Percentiles rank a stretch among this genome's conserved stretches.
phyloP scores from a whole-genome alignment of 208 protist species.

The Acanthamoeba divionensis region DNA sequence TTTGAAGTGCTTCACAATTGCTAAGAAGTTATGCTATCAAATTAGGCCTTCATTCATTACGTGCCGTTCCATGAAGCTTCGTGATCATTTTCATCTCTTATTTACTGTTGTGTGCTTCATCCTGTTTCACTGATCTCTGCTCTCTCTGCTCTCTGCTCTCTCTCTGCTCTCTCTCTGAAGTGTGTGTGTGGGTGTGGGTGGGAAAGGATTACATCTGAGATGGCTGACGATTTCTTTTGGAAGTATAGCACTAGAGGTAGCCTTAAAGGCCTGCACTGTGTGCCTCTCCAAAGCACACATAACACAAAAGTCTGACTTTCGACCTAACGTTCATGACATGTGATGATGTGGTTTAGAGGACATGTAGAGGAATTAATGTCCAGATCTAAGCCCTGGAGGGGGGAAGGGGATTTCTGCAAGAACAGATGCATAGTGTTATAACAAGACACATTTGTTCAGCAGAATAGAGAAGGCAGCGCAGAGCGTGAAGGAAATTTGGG shows the following conservation, averaged over 20 bases:
- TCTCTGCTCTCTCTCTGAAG: background rate
- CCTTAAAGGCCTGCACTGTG: constrained; percentile 21
- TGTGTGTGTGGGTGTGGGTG: background rate
- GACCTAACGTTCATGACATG: too few relatives aligned
- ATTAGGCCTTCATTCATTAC: too few relatives aligned
- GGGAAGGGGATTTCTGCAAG: too few relatives aligned
- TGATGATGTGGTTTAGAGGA: too few relatives aligned
- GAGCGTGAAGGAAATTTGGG: too few relatives aligned
- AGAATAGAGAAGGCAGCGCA: too few relatives aligned
- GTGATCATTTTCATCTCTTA: background rate
- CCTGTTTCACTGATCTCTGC: background rate
- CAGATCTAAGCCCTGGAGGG: too few relatives aligned
- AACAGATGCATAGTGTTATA: too few relatives aligned
- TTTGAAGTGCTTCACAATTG: constrained; percentile 71
- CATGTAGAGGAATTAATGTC: too few relatives aligned
- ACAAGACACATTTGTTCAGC: too few relatives aligned
- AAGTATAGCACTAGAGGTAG: constrained; percentile 19
- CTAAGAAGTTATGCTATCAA: constrained; percentile 29
- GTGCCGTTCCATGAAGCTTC: too few relatives aligned
- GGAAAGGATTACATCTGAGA: constrained; percentile 51
- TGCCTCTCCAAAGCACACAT: constrained; percentile 74
- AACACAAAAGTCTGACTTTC: constrained; percentile 65
- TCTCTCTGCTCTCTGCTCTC: background rate
- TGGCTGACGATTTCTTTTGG: constrained; percentile 65
- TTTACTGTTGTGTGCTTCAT: background rate